Evolutionary conservation across 371 early-diverging fungal genomes (phyloP), one percentile per base, ranked within the genome.

Genomic region (Lichtheimia hyalospora): DNA sequence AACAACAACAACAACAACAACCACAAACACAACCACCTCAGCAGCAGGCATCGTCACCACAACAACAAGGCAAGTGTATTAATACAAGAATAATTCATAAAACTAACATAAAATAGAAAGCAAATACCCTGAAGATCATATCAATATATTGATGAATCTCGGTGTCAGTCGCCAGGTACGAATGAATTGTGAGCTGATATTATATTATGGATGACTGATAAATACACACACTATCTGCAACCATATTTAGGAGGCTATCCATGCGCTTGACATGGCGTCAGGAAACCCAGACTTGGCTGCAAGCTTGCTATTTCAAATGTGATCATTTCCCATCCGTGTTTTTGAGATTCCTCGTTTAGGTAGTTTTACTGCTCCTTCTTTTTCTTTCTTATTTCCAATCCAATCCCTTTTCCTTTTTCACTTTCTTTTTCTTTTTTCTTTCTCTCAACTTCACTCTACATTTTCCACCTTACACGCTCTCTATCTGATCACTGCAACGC

Each of bases 241-340:
- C 28, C 10, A n/a, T 80, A 23, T 64, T 39, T 80, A 84, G 43
- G 84, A 92, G 65, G 96, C 93, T 2, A 85, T 96, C 50, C 69
- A 80, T 43, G 90, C 92, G 20, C 73, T 97, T 53, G 90, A 94
- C 48, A 88, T 86, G 34, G 82, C 92, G 20, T 84, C 83, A 16
- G 97, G 97, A 5, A 87, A 96, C 66, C 82, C 85, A 6, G 96
- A 96, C 57, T 49, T 92, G 40, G 97, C 97, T 5, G 96, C 95
- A 3, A 86, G 87, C 57, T 73, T 93, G 50, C 71, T 91, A 50
- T 91, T 92, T 56, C 74, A 77, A 68, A 61, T 57, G 28, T 71
- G 46, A 66, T 40, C 34, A 40, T 39, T 54, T 40, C 16, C 40
- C 27, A 34, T 53, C 27, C 27, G 16, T 41, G 21, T 41, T 16